A percentile compares a stretch with the other conserved stretches of the same genome.
Conservation (phyloP, 2,329 filamentous ascomycete genomes). For the Penicillium sp. region DNA sequence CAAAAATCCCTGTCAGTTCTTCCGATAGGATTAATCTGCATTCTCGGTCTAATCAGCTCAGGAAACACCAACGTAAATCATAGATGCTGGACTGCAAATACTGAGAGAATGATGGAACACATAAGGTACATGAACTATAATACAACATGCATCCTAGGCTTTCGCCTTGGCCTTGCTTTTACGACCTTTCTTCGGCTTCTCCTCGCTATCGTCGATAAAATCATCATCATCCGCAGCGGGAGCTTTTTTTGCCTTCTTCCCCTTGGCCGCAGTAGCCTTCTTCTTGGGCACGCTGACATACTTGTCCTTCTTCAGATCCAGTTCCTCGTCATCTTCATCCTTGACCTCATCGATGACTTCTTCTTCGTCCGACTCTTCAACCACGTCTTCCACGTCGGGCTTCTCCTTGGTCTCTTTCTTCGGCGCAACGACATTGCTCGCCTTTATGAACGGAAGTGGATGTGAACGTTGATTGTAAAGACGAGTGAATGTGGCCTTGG, state of each 20-base stretch:
- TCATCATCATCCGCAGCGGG: constrained; percentile 39
- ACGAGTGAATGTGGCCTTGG: constrained; percentile 87
- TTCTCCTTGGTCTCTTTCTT: constrained; percentile 73
- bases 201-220: constrained; percentile 53
- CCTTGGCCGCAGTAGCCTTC: constrained; percentile 48
- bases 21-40: too few species aligned
- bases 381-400: constrained; percentile 92
- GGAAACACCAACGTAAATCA: too few species aligned
- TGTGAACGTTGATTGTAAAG: constrained; percentile 86
- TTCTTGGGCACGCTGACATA: constrained; percentile 84
- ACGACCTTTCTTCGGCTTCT: constrained; percentile 56
- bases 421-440: constrained; percentile 71
- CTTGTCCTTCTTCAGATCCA: constrained; percentile 91
- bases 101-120: not conserved
- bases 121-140: constrained; percentile 6
- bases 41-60: too few species aligned
- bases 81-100: not conserved
- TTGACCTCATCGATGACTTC: constrained; percentile 58
- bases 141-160: constrained; percentile 16
- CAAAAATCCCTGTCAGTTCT: too few species aligned
- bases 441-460: constrained; percentile 95
- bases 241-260: constrained; percentile 45
- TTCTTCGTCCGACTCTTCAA: constrained; percentile 85
- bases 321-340: constrained; percentile 71
- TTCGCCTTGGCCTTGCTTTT: constrained; percentile 32